Evolutionary conservation across 192 early-diverging fungal genomes (phyloP).

Genomic region (Chytriomyces sp.): DNA sequence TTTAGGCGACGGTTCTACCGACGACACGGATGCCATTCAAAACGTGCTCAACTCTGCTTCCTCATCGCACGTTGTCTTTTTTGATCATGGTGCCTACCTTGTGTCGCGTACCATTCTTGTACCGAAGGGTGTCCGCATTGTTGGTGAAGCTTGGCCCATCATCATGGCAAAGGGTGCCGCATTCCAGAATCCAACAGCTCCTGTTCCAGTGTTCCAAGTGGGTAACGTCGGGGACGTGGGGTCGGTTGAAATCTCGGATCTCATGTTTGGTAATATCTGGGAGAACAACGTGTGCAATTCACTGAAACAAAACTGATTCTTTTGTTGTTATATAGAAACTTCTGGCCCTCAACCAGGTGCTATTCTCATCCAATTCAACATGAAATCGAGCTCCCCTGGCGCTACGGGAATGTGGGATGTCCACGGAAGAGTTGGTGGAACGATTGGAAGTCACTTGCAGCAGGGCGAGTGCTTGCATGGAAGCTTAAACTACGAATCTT

Average conservation of each 20-base stretch:
- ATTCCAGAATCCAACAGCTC: conserved; percentile 30
- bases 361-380: conserved; percentile 51
- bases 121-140: conserved; percentile 37
- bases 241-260: conserved; percentile 42
- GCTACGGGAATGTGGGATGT: conserved; percentile 50
- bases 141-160: conserved; percentile 48
- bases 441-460: conserved; percentile 37
- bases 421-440: conserved; percentile 51
- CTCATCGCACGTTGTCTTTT: conserved; percentile 39
- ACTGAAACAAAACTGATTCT: too few relatives aligned
- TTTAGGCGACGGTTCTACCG: conserved; percentile 47
- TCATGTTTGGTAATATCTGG: not conserved
- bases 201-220: conserved; percentile 42
- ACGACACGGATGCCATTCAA: conserved; percentile 50
- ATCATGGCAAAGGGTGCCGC: conserved; percentile 41
- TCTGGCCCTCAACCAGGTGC: conserved; percentile 44
- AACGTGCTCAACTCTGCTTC: conserved; percentile 23
- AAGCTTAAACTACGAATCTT: conserved; percentile 22
- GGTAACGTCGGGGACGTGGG: conserved; percentile 46
- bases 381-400: conserved; percentile 28
- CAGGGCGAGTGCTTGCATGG: conserved; percentile 22
- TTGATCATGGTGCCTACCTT: conserved; percentile 44
- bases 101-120: conserved; percentile 41
- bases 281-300: too few relatives aligned
- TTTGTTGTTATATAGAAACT: not conserved